These are phyloP conservation scores for Nephelium lappaceum DNA, from an alignment of 345 rosid species.

Conservation along the genomic window DNA sequence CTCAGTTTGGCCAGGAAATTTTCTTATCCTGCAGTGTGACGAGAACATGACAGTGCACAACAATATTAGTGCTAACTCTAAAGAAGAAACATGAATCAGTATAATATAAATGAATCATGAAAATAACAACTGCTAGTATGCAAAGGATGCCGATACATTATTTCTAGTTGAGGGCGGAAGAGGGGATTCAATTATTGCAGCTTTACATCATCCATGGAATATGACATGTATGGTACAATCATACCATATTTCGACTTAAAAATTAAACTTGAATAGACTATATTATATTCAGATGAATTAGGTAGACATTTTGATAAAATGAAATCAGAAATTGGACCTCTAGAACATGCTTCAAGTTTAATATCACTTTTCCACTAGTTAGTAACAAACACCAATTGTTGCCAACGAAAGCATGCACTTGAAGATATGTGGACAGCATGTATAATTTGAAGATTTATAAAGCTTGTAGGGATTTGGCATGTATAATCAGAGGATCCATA, in stretches of 20 bases:
- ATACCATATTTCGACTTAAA: neutral
- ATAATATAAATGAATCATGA: neutral
- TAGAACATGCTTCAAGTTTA: neutral
- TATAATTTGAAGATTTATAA: neutral
- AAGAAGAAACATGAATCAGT: neutral
- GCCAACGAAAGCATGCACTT: no score
- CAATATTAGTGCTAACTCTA: neutral
- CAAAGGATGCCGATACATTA: neutral
- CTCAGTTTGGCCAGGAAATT: slow-evolving; percentile 98
- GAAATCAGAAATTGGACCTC: neutral
- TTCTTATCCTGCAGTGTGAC: slow-evolving; percentile 68
- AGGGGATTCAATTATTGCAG: neutral
- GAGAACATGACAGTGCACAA: slow-evolving; percentile 10
- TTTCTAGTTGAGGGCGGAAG: neutral
- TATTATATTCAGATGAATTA: neutral
- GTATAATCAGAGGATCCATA: neutral
- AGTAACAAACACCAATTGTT: neutral
- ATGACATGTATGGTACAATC: neutral
- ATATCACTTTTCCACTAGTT: neutral
- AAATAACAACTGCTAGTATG: neutral
- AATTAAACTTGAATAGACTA: neutral
- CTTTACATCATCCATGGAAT: neutral
- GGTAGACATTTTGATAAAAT: neutral
- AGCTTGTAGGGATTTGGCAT: neutral
- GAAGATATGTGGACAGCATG: neutral